Conservation (phyloP, 1,139 yeast species). For the Debaryomyces fabryi region DNA sequence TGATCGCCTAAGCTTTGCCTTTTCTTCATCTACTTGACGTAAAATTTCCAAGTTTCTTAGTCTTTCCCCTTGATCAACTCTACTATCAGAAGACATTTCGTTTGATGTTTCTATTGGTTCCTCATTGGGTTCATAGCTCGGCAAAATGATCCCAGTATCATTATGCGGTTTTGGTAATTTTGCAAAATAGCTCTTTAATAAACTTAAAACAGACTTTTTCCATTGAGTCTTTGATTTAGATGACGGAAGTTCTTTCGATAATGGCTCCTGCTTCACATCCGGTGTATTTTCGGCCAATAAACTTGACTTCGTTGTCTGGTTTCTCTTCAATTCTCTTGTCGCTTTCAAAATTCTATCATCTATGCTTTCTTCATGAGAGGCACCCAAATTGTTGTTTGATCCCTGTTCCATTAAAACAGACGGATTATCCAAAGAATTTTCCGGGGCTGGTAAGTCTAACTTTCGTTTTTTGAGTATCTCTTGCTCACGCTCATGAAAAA, state of each 20-base stretch:
- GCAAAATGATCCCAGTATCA: conserved; percentile 27
- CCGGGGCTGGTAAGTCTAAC: conserved; percentile 56
- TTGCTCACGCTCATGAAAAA: conserved; percentile 34
- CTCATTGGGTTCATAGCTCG: conserved; percentile 26
- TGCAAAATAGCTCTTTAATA: conserved; percentile 20
- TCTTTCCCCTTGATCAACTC: conserved; percentile 26
- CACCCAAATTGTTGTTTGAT: not conserved
- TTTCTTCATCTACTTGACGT: conserved; percentile 30
- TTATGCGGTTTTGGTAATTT: conserved; percentile 35
- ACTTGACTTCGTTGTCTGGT: conserved; percentile 20
- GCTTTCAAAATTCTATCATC: conserved; percentile 35
- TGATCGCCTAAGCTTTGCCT: conserved; percentile 43
- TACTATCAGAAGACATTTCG: conserved; percentile 6
- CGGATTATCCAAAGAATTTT: not conserved
- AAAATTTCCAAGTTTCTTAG: conserved; percentile 28
- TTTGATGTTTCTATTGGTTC: conserved; percentile 21
- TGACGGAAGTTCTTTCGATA: not conserved
- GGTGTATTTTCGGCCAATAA: conserved; percentile 14
- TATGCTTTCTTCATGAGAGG: conserved; percentile 10
- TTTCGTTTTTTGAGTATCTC: conserved; percentile 53
- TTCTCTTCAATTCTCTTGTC: conserved; percentile 24
- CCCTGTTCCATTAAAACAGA: too few relatives aligned
- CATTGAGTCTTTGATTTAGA: not conserved
- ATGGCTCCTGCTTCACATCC: not conserved
- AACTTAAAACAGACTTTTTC: not conserved